Evolutionary conservation across 768 basidiomycete species (phyloP), one percentile per base, ranked within the genome.

Genomic region (Rhodotorula diobovata): DNA sequence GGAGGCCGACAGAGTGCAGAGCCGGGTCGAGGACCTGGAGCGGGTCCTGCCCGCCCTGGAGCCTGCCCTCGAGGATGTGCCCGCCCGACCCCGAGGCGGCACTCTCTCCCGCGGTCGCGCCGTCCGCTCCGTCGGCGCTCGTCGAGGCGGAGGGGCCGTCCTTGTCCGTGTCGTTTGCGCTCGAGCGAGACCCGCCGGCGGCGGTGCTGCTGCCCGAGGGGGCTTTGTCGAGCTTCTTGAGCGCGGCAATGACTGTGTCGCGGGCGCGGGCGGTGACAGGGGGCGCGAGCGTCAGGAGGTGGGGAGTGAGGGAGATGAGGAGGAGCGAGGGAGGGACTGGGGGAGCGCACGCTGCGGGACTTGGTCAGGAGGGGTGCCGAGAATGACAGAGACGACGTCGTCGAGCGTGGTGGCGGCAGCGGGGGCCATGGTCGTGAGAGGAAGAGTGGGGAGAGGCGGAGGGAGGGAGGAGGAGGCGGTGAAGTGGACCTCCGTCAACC

Each of bases 11-110:
- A 1, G 89, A 88, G 78, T 90, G 85, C 41, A 76, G 77, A 41
- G 81, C 79, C 35, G 86, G 79, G 76, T 88, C 84, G 46, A 92
- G 80, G 16, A 88, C 78, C 6, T 80, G 66, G 61, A 92, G 77
- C 16, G 90, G 90, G 79, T 92, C 90, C 73, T 87, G 85, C 8
- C 87, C 89, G 58, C 84, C 83, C 0, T 84, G 78, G 14, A 89
- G 77, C 28, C 5, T 14, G 2, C 62, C 61, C 11, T 63, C 59
- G 35, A 74, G 58, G 14, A 74, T 11, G 30, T 55, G 35, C 7
- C 32, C 32, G 48, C 25, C 23, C 25, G 21, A 23, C 25, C 48
- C 16, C 45, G 12, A 6, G 51, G 37, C 72, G 70, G 85, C 84
- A 8, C 86, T 70, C 71, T 10, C 86, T 83, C 9, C 90, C 82